Base-by-base conservation (phyloP, 2,329 filamentous ascomycete genomes). In the Aspergillus sp. region DNA sequence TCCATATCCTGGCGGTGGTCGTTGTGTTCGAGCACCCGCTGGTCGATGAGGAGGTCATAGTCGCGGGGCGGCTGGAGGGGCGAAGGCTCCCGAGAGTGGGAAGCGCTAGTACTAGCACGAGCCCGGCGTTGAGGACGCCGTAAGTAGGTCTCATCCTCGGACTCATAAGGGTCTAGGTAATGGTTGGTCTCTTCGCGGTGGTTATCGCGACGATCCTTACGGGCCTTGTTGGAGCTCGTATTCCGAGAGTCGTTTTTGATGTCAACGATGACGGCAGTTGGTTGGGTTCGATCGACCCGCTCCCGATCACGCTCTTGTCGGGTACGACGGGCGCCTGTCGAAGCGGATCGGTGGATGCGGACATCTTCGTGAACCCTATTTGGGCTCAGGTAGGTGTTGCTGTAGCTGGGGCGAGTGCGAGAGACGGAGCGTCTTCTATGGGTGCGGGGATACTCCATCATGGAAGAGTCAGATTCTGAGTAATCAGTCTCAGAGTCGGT, bases 381-480 rank as follows among this genome's bases (percentile, higher is more conserved):
- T 19, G 73, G 73, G 17, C 59, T 65, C 15, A 72, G 59, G 47
- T 65, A 68, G 55, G 60, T 47, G 37, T 49, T 64, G 55, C 60
- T 62, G 33, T 57, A 47, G 8, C 68, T 65, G 11, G 67, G 68
- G 21, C 67, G 73, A 46, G 64, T 65, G 33, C 72, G 73, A 23
- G 73, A 76, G 41, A 66, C 48, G 23, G 73, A 75, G 46, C 72
- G 73, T 35, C 64, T 66, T 31, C 66, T 64, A 44, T 69, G 46
- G 15, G 59, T 64, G 40, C 62, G 61, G 66, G 54, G 60, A 46
- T 52, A 46, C 35, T 62, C 67, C 64, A 72, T 64, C 65, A 73
- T 66, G 23, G 72, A 75, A 55, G 70, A 44, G 44, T 76, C 73
- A 12, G 72, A 70, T 58, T 76, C 73, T 25, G 70, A 72, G 52